phyloP scores from a whole-genome alignment of 208 protist species.

The Acanthamoeba lugdunensis region DNA sequence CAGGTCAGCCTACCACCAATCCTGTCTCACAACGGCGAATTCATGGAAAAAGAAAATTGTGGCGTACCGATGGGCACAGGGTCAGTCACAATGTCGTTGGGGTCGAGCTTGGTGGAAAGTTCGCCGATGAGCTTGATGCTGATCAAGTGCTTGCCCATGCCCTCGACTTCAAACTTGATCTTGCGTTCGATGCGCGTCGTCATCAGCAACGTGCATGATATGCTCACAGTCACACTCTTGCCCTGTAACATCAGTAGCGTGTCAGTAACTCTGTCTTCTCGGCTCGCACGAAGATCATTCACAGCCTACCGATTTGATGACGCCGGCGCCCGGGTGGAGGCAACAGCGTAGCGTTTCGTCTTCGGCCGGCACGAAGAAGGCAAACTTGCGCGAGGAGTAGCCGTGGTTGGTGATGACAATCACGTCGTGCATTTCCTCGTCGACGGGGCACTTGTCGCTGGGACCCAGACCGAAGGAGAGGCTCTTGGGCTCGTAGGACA shows the following conservation, averaged over 20 bases:
- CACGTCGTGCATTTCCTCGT: conserved; percentile 57
- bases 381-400: conserved; percentile 38
- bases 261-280: neutral
- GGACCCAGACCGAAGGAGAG: conserved; percentile 41
- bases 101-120: conserved; percentile 48
- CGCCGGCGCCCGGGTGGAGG: conserved; percentile 34
- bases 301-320: conserved; percentile 64
- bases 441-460: conserved; percentile 59
- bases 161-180: conserved; percentile 67
- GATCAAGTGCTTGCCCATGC: conserved; percentile 63
- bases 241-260: neutral
- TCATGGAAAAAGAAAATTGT: too few relatives aligned
- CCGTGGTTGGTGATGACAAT: conserved; percentile 63
- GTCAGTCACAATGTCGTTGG: conserved; percentile 40
- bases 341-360: conserved; percentile 15
- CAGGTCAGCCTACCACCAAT: too few relatives aligned
- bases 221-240: conserved; percentile 11
- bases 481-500: conserved; percentile 58
- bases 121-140: conserved; percentile 47
- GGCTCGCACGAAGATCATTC: too few relatives aligned
- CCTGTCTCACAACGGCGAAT: too few relatives aligned
- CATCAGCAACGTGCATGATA: conserved; percentile 64
- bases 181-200: conserved; percentile 33
- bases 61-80: conserved; percentile 44
- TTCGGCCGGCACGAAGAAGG: conserved; percentile 67